Percentiles rank a stretch among this genome's conserved stretches.
These are phyloP conservation scores for Polyrhizophydium stewartii DNA, from an alignment of 371 early-diverging fungal species.

Conservation along the genomic window DNA sequence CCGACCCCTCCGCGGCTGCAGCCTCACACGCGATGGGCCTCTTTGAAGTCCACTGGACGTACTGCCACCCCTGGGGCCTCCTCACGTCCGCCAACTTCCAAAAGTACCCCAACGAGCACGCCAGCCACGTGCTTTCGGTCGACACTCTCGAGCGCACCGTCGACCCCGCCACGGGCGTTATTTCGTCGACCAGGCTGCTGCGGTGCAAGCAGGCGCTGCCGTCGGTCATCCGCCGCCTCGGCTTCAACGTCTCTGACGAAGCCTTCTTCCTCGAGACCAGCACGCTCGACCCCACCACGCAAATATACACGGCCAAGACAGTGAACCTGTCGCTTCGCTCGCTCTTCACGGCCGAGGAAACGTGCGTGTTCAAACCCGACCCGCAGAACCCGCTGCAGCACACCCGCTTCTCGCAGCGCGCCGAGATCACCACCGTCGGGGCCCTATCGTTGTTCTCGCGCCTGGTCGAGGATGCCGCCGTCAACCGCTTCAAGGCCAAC, in stretches of 20 bases:
- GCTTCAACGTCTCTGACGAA: slow-evolving; percentile 41
- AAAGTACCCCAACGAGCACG: slow-evolving; percentile 94
- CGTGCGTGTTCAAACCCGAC: slow-evolving; percentile 59
- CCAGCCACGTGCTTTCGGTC: slow-evolving; percentile 86
- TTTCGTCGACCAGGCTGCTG: slow-evolving; percentile 86
- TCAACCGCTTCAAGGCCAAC: slow-evolving; percentile 83
- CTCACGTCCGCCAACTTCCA: slow-evolving; percentile 91
- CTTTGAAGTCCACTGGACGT: slow-evolving; percentile 63
- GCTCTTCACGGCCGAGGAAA: slow-evolving; percentile 80
- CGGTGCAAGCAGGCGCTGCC: slow-evolving; percentile 86
- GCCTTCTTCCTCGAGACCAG: slow-evolving; percentile 86
- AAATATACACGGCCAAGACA: slow-evolving; percentile 61
- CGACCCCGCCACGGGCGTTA: slow-evolving; percentile 76
- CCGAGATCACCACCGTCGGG: slow-evolving; percentile 73
- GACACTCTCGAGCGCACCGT: slow-evolving; percentile 80
- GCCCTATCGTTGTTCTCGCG: slow-evolving; percentile 68
- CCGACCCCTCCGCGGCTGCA: too few relatives aligned
- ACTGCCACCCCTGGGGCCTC: slow-evolving; percentile 75
- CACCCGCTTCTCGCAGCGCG: slow-evolving; percentile 77
- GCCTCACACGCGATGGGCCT: slow-evolving; percentile 58
- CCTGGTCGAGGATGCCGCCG: slow-evolving; percentile 82
- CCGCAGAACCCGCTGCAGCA: slow-evolving; percentile 17
- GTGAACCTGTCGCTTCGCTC: slow-evolving; percentile 45
- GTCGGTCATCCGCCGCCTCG: slow-evolving; percentile 27
- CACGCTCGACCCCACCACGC: slow-evolving; percentile 72